These are phyloP conservation scores for Fusarium continuum DNA, from an alignment of 2,329 filamentous ascomycete genomes.

Conservation along the genomic window DNA sequence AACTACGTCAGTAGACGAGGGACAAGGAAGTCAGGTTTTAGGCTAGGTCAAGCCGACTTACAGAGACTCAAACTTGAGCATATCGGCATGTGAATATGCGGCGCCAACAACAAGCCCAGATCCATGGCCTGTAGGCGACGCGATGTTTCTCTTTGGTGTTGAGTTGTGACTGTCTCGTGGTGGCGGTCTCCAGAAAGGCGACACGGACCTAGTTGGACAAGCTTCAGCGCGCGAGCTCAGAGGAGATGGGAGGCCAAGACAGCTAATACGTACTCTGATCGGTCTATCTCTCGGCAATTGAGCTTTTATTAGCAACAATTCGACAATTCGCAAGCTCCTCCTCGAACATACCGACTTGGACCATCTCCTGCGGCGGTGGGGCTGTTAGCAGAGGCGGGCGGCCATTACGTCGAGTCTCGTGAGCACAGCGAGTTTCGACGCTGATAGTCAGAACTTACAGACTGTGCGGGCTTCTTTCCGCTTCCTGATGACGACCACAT, in stretches of 20 bases:
- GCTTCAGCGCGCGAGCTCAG: constrained; percentile 42
- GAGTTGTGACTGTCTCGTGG: constrained; percentile 55
- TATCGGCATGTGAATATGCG: constrained; percentile 95
- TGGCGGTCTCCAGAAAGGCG: constrained; percentile 85
- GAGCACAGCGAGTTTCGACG: constrained; percentile 28
- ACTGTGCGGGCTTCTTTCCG: constrained; percentile 75
- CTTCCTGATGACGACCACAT: constrained; percentile 74
- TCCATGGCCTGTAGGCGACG: constrained; percentile 59
- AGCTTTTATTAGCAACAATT: constrained; percentile 41
- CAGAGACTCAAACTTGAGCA: constrained; percentile 86
- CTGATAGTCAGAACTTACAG: constrained; percentile 62
- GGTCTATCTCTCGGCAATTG: constrained; percentile 55
- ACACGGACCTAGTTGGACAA: constrained; percentile 69
- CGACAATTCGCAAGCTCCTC: constrained; percentile 17
- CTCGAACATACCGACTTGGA: constrained; percentile 86
- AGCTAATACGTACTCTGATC: constrained; percentile 65
- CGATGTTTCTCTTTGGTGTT: constrained; percentile 60
- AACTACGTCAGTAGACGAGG: constrained; percentile 15
- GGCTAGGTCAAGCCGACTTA: constrained; percentile 54
- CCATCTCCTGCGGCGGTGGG: constrained; percentile 84
- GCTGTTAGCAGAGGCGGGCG: constrained; percentile 47
- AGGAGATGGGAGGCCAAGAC: background rate
- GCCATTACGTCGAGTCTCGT: constrained; percentile 40
- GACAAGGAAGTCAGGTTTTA: background rate
- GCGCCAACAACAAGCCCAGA: constrained; percentile 86